phyloP scores from a whole-genome alignment of 2,329 filamentous ascomycete genomes.

The Paraphoma sp. region DNA sequence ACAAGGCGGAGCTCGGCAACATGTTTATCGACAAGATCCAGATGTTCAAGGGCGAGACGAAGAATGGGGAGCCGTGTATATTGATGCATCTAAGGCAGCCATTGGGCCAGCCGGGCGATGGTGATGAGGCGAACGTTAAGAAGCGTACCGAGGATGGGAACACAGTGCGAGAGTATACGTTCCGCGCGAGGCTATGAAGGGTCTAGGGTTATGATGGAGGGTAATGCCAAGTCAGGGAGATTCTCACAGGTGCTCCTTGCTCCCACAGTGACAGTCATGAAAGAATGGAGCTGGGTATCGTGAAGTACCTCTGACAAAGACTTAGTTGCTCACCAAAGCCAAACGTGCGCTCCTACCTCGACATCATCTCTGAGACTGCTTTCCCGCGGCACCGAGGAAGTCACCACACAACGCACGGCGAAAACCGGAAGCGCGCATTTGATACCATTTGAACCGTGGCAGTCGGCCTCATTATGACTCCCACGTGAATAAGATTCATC shows the following conservation, averaged over 20 bases:
- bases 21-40: conserved; percentile 24
- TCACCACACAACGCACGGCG: neutral
- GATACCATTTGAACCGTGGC: neutral
- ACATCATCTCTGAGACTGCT: neutral
- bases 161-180: conserved; percentile 6
- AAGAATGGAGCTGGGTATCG: too few relatives aligned
- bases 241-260: neutral
- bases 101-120: neutral
- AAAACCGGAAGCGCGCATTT: neutral
- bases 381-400: conserved; percentile 11
- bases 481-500: conserved; percentile 8
- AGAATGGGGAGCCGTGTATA: conserved; percentile 15
- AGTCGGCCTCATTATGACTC: neutral
- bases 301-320: too few relatives aligned
- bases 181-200: conserved; percentile 13
- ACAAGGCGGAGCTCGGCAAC: conserved; percentile 23
- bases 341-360: neutral
- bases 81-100: conserved; percentile 18
- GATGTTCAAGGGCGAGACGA: conserved; percentile 16
- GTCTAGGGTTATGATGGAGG: too few relatives aligned
- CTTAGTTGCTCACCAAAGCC: too few relatives aligned
- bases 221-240: neutral
- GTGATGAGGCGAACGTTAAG: neutral
- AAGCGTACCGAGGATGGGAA: neutral
- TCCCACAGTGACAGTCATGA: too few relatives aligned